Conservation (phyloP, 1,284 basidiomycete genomes). For the Farysia itapuensis region DNA sequence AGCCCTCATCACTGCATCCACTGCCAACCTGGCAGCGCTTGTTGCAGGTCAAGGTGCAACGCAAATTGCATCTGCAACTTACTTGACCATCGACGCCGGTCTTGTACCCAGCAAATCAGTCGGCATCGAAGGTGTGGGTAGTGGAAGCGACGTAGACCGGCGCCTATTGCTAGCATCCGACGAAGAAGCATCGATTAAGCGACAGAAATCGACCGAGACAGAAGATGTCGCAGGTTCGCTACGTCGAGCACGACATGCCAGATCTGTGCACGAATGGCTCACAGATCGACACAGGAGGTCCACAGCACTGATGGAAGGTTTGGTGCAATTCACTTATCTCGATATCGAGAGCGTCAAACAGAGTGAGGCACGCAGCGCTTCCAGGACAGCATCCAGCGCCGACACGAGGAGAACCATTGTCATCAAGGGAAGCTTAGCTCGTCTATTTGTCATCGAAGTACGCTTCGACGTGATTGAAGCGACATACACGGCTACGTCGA, state of each 20-base stretch:
- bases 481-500: neutral
- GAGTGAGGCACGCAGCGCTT: neutral
- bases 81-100: neutral
- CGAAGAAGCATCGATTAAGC: neutral
- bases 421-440: constrained; percentile 1
- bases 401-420: neutral
- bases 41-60: neutral
- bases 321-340: constrained; percentile 4
- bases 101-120: constrained; percentile 18
- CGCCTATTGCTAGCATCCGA: neutral
- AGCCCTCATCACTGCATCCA: constrained; percentile 3
- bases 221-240: neutral
- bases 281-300: constrained; percentile 8
- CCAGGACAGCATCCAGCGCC: neutral
- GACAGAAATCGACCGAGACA: neutral
- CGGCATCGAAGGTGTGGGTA: constrained; percentile 18
- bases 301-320: neutral
- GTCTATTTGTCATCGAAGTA: constrained; percentile 9
- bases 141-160: constrained; percentile 20
- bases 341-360: constrained; percentile 11
- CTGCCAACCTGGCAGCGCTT: neutral
- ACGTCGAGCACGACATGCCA: neutral
- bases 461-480: constrained; percentile 11
- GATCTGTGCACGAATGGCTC: constrained; percentile 5
- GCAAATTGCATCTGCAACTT: neutral